Conservation (phyloP, 2,329 filamentous ascomycete species). For the Alternaria panax region DNA sequence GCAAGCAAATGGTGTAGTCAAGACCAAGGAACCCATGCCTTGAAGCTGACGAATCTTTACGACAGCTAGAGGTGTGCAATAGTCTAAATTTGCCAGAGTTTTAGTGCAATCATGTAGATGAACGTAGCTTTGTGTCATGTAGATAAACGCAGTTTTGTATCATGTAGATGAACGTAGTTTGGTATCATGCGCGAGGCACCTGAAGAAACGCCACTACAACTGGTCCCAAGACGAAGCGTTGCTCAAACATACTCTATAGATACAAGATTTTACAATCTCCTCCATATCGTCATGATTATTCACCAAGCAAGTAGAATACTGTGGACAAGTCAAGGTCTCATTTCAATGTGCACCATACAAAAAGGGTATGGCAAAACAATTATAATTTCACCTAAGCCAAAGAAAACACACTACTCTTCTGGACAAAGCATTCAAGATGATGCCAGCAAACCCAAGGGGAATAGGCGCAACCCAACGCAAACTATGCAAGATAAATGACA, state of each 20-base stretch:
- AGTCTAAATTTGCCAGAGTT: not conserved
- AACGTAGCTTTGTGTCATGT: not conserved
- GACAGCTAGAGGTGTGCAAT: not conserved
- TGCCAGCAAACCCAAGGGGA: conserved; percentile 9
- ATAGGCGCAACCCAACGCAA: conserved; percentile 20
- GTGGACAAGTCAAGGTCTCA: not conserved
- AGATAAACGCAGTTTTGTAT: not conserved
- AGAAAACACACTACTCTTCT: conserved; percentile 7
- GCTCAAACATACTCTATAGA: not conserved
- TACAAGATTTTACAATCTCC: not conserved
- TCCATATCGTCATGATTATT: not conserved
- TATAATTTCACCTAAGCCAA: conserved; percentile 4
- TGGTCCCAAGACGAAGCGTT: not conserved
- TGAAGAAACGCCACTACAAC: not conserved
- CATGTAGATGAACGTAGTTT: not conserved
- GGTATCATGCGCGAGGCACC: not conserved
- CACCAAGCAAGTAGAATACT: not conserved
- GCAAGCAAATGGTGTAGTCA: not conserved
- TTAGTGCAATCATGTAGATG: not conserved
- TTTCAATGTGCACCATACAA: conserved; percentile 5
- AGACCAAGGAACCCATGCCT: not conserved
- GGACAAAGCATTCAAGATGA: not conserved
- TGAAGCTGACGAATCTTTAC: not conserved
- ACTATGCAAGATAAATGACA: conserved; percentile 14
- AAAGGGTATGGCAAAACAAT: not conserved